These are phyloP conservation scores for Bipolaris cookei DNA, from an alignment of 2,329 filamentous ascomycete genomes.

Conservation along the genomic window DNA sequence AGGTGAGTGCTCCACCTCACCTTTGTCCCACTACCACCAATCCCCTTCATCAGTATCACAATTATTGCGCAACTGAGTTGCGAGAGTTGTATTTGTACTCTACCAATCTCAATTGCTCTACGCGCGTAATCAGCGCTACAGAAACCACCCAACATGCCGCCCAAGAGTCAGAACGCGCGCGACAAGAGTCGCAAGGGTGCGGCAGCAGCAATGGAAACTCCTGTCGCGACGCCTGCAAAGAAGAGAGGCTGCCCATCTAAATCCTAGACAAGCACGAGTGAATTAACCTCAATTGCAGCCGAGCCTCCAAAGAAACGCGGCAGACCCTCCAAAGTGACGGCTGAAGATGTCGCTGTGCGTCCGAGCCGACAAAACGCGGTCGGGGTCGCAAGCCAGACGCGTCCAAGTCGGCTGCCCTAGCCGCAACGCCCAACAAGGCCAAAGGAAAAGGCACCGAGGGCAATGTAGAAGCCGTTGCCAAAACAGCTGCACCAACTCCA, in stretches of 20 bases:
- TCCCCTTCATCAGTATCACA: neutral
- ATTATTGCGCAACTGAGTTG: neutral
- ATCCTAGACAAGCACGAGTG: neutral
- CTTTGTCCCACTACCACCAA: neutral
- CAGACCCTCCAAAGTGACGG: slow-evolving; percentile 23
- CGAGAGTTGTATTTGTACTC: neutral
- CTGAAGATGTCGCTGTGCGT: slow-evolving; percentile 12
- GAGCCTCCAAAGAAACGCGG: slow-evolving; percentile 32
- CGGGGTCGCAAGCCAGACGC: slow-evolving; percentile 23
- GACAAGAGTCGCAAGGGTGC: slow-evolving; percentile 21
- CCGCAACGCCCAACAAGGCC: slow-evolving; percentile 15
- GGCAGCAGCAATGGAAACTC: slow-evolving; percentile 6
- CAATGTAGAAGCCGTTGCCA: neutral
- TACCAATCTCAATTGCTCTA: neutral
- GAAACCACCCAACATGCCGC: slow-evolving; percentile 17
- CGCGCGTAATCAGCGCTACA: neutral
- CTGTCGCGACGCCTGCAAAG: slow-evolving; percentile 19
- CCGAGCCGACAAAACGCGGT: slow-evolving; percentile 21
- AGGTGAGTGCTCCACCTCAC: too few species aligned
- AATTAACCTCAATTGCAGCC: neutral
- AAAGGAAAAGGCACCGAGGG: slow-evolving; percentile 17
- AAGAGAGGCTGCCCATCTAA: slow-evolving; percentile 31
- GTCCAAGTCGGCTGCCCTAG: slow-evolving; percentile 8
- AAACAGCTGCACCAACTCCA: slow-evolving; percentile 6
- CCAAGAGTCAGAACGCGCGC: slow-evolving; percentile 17